Evolutionary conservation across 2,329 filamentous ascomycete species (phyloP).

Genomic region (Colletotrichum sp.): DNA sequence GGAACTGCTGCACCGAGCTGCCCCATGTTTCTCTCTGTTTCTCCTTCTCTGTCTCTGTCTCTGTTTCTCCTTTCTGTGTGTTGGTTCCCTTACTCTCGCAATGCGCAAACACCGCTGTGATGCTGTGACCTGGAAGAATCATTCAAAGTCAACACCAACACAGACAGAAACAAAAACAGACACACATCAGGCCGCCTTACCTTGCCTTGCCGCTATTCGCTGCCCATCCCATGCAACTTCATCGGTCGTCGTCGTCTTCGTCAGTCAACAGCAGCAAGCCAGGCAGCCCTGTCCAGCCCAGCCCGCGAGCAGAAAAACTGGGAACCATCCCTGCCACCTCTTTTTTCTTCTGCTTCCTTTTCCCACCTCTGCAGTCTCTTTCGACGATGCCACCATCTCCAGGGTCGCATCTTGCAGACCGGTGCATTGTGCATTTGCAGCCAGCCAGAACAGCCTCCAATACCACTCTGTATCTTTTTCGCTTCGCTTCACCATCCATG

Average conservation of each 20-base stretch:
- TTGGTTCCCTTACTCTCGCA: not conserved
- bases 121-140: not conserved
- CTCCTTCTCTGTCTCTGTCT: not conserved
- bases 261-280: not conserved
- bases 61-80: not conserved
- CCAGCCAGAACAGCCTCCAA: not conserved
- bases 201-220: not conserved
- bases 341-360: not conserved
- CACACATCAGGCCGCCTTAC: not conserved
- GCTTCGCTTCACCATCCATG: constrained; percentile 8
- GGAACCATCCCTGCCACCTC: constrained; percentile 21
- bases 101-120: not conserved
- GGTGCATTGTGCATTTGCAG: not conserved
- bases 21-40: not conserved
- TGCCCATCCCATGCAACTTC: not conserved
- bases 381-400: not conserved
- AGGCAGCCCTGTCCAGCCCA: not conserved
- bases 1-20: not conserved
- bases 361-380: not conserved
- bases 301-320: constrained; percentile 18
- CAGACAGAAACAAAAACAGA: not conserved
- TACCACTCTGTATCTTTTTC: constrained; percentile 3
- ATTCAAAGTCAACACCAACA: not conserved
- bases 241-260: not conserved
- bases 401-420: constrained; percentile 7